A percentile compares a stretch with the other conserved stretches of the same genome.
These are phyloP conservation scores for Pseudotsuga menziesii DNA, from an alignment of 75 land plant species.

Conservation along the genomic window DNA sequence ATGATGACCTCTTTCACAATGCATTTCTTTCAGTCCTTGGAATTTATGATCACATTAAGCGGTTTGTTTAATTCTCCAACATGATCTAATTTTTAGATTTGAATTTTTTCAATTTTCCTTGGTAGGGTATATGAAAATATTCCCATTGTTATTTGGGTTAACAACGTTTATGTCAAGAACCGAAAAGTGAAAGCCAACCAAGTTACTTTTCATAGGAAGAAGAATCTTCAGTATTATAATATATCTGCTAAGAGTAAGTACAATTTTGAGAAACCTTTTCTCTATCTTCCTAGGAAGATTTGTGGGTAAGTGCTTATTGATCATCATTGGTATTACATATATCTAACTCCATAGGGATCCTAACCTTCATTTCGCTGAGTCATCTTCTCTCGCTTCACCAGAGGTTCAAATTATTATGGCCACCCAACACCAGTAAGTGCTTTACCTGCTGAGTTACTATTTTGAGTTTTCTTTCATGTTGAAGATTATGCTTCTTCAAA, in stretches of 20 bases:
- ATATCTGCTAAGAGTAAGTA: constrained; percentile 91
- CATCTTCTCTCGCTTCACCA: constrained; percentile 50
- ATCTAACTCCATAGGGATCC: constrained; percentile 25
- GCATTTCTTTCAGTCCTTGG: background rate
- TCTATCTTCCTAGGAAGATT: constrained; percentile 10
- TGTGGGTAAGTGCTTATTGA: background rate
- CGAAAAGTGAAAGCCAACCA: constrained; percentile 40
- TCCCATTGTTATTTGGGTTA: constrained; percentile 39
- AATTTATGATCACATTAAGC: background rate
- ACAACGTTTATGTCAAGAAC: constrained; percentile 41
- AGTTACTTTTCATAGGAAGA: constrained; percentile 36
- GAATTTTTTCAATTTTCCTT: background rate
- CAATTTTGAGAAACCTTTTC: constrained; percentile 85
- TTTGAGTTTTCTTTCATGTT: background rate
- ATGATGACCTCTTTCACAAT: no score
- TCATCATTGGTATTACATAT: background rate
- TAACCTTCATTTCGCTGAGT: constrained; percentile 57
- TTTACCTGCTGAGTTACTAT: no score
- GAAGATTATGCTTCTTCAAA: background rate
- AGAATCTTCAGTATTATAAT: constrained; percentile 63
- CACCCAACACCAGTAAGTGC: constrained; percentile 19
- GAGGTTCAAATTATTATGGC: constrained; percentile 32
- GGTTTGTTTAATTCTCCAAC: background rate
- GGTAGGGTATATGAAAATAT: constrained; percentile 40
- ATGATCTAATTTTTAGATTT: background rate